Conservation (phyloP, 495 filamentous ascomycete species). For the Neurospora sp. region DNA sequence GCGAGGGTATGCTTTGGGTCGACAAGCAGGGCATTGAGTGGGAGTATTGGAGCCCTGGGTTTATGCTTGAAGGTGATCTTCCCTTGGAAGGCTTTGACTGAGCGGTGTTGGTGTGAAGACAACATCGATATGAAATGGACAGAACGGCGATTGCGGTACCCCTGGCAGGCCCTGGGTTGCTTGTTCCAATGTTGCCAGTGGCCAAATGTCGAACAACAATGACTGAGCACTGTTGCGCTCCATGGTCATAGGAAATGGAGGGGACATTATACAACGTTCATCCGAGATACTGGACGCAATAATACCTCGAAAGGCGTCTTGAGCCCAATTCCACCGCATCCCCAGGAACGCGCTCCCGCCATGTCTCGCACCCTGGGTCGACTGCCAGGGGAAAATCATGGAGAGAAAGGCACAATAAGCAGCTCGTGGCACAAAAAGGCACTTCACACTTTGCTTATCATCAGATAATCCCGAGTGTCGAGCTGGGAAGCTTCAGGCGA, state of each 20-base stretch:
- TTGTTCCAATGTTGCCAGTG: background rate
- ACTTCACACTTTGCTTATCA: background rate
- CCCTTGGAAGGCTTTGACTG: background rate
- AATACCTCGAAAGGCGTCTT: background rate
- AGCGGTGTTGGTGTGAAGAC: background rate
- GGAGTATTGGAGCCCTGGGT: constrained; percentile 90
- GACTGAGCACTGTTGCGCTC: background rate
- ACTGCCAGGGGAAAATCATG: background rate
- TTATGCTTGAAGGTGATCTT: constrained; percentile 27
- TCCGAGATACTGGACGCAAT: background rate
- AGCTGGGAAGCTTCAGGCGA: background rate
- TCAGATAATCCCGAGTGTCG: background rate
- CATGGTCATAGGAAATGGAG: background rate
- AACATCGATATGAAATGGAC: background rate
- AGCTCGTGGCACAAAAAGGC: background rate
- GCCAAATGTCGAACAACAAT: background rate
- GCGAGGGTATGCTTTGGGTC: constrained; percentile 88
- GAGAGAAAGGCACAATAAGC: background rate
- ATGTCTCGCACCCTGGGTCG: background rate
- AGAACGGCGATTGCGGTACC: background rate
- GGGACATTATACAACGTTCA: background rate
- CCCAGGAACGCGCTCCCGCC: background rate
- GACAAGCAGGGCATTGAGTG: constrained; percentile 78
- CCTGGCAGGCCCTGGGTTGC: background rate
- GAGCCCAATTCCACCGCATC: background rate